Conservation (phyloP, 176 grass and related monocot species). For the Bothriochloa decipiens region DNA sequence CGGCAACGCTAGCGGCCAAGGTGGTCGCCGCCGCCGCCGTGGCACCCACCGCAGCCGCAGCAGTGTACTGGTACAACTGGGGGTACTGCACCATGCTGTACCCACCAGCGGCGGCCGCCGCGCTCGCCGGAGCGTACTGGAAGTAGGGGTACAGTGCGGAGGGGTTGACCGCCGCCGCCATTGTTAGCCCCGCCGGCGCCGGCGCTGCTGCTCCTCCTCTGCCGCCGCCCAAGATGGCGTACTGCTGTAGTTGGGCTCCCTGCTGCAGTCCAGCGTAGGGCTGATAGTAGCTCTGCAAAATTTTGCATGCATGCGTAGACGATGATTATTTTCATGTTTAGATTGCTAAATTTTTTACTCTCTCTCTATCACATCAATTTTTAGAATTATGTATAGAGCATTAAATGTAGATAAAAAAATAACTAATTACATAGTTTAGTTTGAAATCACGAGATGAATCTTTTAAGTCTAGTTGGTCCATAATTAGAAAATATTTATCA, state of each 20-base stretch:
- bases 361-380: too few relatives aligned
- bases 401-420: too few relatives aligned
- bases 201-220: background rate
- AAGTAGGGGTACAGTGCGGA: constrained; percentile 39
- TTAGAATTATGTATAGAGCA: too few relatives aligned
- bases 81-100: constrained; percentile 47
- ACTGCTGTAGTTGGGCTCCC: constrained; percentile 41
- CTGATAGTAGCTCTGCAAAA: constrained; percentile 43
- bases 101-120: background rate
- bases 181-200: constrained; percentile 25
- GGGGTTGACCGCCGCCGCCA: background rate
- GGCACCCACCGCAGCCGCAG: background rate
- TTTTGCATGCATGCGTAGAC: background rate
- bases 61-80: constrained; percentile 45
- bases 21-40: background rate
- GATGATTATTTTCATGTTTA: too few relatives aligned
- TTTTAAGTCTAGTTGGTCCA: too few relatives aligned
- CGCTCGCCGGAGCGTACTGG: constrained; percentile 11
- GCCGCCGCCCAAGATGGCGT: constrained; percentile 23
- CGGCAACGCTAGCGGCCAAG: background rate
- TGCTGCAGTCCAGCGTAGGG: constrained; percentile 21
- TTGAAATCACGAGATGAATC: too few relatives aligned
- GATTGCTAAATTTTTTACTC: too few relatives aligned
- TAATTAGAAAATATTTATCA: too few relatives aligned
- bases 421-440: too few relatives aligned